Evolutionary conservation across 2,329 filamentous ascomycete species (phyloP).

Genomic region (Neocatenulostroma microsporum): DNA sequence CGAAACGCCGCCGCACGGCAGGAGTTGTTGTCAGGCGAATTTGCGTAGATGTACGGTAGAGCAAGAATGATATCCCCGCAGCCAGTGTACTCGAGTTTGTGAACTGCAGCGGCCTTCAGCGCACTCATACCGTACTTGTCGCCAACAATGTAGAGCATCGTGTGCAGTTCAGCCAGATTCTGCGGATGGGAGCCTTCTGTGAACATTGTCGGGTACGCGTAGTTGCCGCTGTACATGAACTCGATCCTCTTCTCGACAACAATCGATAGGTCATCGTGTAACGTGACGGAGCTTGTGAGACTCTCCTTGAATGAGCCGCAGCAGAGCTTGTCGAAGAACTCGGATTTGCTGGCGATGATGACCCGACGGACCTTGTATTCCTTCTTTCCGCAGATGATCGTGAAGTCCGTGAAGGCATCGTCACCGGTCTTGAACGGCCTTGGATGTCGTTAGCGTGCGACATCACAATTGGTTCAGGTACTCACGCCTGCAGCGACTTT

Average conservation of each 20-base stretch:
- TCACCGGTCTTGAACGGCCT: not conserved
- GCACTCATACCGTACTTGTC: too few species aligned
- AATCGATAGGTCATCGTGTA: not conserved
- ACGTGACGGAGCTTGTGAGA: not conserved
- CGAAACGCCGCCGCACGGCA: too few species aligned
- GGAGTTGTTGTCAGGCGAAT: too few species aligned
- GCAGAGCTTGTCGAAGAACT: constrained; percentile 1
- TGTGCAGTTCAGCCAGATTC: too few species aligned
- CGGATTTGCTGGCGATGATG: constrained; percentile 2
- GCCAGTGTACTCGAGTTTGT: too few species aligned
- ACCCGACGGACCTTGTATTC: constrained; percentile 7
- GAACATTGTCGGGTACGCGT: not conserved
- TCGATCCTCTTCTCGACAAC: not conserved
- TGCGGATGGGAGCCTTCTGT: too few species aligned
- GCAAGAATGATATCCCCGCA: too few species aligned
- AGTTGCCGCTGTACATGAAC: not conserved
- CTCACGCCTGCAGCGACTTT: too few species aligned
- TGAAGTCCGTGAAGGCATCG: constrained; percentile 6
- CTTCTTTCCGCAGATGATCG: constrained; percentile 5
- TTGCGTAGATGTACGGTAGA: too few species aligned
- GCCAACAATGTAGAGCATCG: too few species aligned
- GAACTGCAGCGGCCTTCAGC: too few species aligned
- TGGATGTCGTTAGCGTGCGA: not conserved
- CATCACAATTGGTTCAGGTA: not conserved
- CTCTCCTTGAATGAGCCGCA: not conserved